Conservation (phyloP, 2,329 filamentous ascomycete species). For the Fusarium solani-melongenae region DNA sequence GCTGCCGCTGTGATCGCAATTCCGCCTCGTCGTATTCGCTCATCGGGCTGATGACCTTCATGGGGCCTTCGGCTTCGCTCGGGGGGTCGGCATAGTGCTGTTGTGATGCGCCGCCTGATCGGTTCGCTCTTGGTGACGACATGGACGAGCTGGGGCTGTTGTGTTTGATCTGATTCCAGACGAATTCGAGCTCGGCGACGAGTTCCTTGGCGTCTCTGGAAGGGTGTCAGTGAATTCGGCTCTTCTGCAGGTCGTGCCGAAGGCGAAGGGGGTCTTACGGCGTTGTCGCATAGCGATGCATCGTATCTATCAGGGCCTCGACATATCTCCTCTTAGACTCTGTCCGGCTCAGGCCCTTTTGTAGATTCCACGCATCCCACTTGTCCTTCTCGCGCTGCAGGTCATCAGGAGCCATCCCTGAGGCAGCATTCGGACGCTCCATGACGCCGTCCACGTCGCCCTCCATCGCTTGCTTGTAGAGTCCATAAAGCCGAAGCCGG, state of each 20-base stretch:
- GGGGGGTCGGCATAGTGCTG: constrained; percentile 60
- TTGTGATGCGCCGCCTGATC: constrained; percentile 46
- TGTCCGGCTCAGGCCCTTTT: constrained; percentile 84
- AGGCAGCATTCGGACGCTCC: constrained; percentile 74
- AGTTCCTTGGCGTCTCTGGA: constrained; percentile 82
- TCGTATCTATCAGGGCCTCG: constrained; percentile 92
- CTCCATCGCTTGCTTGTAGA: constrained; percentile 99
- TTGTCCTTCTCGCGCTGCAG: constrained; percentile 72
- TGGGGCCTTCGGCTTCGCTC: constrained; percentile 63
- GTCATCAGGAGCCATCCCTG: constrained; percentile 62
- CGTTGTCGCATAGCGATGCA: constrained; percentile 95
- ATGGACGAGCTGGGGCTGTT: constrained; percentile 76
- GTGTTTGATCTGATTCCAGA: constrained; percentile 97
- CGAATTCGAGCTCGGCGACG: constrained; percentile 95
- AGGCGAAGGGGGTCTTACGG: constrained; percentile 60
- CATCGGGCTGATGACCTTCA: constrained; percentile 85
- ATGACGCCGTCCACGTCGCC: constrained; percentile 95
- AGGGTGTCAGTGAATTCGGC: constrained; percentile 31
- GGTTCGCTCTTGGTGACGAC: constrained; percentile 63
- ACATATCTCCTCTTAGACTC: constrained; percentile 96
- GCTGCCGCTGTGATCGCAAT: constrained; percentile 61
- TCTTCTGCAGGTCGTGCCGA: neutral
- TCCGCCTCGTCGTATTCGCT: constrained; percentile 82
- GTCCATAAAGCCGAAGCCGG: constrained; percentile 91
- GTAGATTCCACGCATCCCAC: constrained; percentile 96